Evolutionary conservation across 257 asterid genomes (phyloP).

Genomic region (Solanum pennellii): DNA sequence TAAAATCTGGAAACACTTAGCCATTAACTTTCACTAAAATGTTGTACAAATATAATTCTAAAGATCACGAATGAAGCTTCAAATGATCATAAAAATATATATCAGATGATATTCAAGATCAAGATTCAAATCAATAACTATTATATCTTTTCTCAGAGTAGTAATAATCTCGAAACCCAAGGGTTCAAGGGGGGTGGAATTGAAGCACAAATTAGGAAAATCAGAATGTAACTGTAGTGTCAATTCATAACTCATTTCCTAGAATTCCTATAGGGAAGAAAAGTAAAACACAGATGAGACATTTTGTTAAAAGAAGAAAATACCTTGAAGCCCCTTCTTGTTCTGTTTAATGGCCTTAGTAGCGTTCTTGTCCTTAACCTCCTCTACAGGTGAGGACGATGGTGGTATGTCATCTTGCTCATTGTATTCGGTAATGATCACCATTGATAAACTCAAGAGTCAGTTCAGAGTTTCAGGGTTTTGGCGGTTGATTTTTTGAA

Average conservation of each 20-base stretch:
- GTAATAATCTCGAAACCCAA: background rate
- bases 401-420: background rate
- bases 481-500: background rate
- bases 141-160: background rate
- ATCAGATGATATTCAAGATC: background rate
- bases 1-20: background rate
- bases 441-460: background rate
- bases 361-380: background rate
- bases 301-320: background rate
- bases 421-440: background rate
- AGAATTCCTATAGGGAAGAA: background rate
- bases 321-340: slow-evolving; percentile 36
- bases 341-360: slow-evolving; percentile 16
- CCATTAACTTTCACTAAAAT: background rate
- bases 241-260: background rate
- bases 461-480: background rate
- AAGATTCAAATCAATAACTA: background rate
- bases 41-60: no score
- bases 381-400: background rate
- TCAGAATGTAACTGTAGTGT: background rate
- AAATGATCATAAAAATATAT: background rate
- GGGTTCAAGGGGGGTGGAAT: background rate
- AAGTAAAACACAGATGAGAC: background rate
- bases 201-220: background rate
- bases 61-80: background rate